Evolutionary conservation across 2,329 filamentous ascomycete genomes (phyloP).

Genomic region (Sporothrix brunneoviolacea): DNA sequence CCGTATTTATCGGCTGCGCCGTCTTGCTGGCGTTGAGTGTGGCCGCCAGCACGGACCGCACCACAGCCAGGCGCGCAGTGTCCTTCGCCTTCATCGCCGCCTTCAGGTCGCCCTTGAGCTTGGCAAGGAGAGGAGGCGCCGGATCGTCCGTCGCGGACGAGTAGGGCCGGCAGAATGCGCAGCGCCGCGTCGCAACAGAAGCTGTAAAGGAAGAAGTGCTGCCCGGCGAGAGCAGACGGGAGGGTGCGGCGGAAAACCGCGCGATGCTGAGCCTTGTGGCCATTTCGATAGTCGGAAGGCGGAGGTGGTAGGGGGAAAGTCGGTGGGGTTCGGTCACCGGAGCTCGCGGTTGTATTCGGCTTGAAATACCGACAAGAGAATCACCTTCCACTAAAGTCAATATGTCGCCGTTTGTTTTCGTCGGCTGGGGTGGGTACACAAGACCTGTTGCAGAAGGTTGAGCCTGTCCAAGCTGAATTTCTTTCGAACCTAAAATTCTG

Average conservation of each 20-base stretch:
- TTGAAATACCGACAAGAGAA: too few relatives aligned
- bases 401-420: too few relatives aligned
- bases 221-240: background rate
- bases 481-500: conserved; percentile 3
- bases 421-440: too few relatives aligned
- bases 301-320: background rate
- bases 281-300: background rate
- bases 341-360: too few relatives aligned
- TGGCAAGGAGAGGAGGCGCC: conserved; percentile 42
- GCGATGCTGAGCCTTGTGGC: background rate
- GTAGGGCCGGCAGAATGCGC: conserved; percentile 17
- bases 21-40: conserved; percentile 74
- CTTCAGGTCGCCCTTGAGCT: conserved; percentile 57
- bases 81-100: conserved; percentile 61
- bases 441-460: too few relatives aligned
- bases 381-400: too few relatives aligned
- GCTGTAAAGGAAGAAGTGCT: background rate
- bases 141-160: conserved; percentile 30
- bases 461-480: background rate
- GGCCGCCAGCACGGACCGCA: conserved; percentile 62
- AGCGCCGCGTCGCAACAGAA: background rate
- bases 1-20: conserved; percentile 58
- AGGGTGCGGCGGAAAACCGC: conserved; percentile 1
- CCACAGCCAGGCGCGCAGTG: conserved; percentile 56
- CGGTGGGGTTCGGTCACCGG: too few relatives aligned